Base-by-base conservation (phyloP, 164 flowering plant species). In the Stephania yunnanensis region DNA sequence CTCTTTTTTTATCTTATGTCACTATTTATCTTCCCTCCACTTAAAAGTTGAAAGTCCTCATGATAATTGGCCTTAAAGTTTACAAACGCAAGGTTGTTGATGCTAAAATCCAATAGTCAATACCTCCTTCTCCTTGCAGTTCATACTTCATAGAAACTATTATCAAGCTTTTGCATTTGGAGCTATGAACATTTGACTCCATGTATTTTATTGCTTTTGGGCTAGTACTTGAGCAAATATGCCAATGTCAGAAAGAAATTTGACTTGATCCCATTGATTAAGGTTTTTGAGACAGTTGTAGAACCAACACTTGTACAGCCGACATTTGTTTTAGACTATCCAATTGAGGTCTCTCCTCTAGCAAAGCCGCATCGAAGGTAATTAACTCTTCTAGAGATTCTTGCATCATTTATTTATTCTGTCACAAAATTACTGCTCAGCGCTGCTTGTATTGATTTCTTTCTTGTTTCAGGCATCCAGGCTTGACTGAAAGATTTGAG, bases 361-460 rank as follows among this genome's bases (percentile, higher is more conserved):
- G 99, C 99, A 53, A 95, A 92, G 80, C 99, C 94, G 63, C 98
- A 95, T 68, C 78, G 97, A 80, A 91, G 96, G 99, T 95, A 85
- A 69, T 52, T 15, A 30, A 10, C 20, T 72, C 36, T 83, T 71
- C 52, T 4, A 71, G 42, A 66, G n/a, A 45, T 15, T 15, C 64
- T 58, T 58, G 17, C 4, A 15, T 15, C 64, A 58, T 6, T 15
- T 2, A 15, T 15, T 15, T 6, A 15, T 15, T 58, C 19, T 58
- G 15, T 58, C 64, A 19, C n/a, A 58, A 58, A 58, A 58, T 15
- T 58, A 58, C 64, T 58, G 64, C 13, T 7, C 10, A 52, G 7
- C 30, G 22, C 10, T 63, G 29, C 29, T 73, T 6, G n/a, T 53
- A 36, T 36, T 53, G 13, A 9, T 7, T 12, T 55, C 13, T 67